Base-by-base conservation (phyloP, 495 filamentous ascomycete species). In the Penicillium paxilli region DNA sequence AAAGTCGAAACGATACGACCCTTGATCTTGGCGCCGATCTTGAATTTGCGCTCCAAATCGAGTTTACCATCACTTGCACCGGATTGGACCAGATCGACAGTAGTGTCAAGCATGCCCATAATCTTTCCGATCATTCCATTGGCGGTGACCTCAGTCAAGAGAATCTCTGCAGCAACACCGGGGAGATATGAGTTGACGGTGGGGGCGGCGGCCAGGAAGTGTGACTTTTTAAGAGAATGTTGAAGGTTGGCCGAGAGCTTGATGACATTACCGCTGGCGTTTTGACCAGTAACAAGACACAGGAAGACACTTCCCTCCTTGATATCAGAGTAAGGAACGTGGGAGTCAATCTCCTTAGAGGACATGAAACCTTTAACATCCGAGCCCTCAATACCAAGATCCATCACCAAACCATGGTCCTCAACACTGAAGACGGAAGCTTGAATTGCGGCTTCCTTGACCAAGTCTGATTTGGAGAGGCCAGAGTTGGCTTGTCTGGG, bases 351-450 rank as follows among this genome's bases (percentile, higher is more conserved):
- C 64, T 98, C 91, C 65, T 90, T 92, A 12, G 86, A 87, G n/a
- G 91, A 85, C 70, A 98, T 81, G 73, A 98, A 98, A 1, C 88
- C 95, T 64, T 83, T 86, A 28, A 92, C 54, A 26, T 79, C 70
- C 16, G 80, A 73, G 44, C 85, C 83, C 41, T 83, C 78, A 20
- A 97, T 77, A 12, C 89, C 89, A 33, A 98, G 73, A 60, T 96
- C 90, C 92, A 98, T 96, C 48, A 98, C 80, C 49, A 96, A 73
- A 60, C 94, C 94, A 68, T 97, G 93, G 58, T 98, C 94, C 71
- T 98, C 94, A 19, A 94, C 87, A 63, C 93, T 98, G 32, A 79
- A 68, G 44, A 98, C 87, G 1, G 91, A 88, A 17, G 92, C 92
- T 77, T 97, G 96, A 17, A 97, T 69, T 52, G 87, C 89, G 50